phyloP scores from a whole-genome alignment of 2,329 filamentous ascomycete genomes.

The Apiospora rasikravindrae region DNA sequence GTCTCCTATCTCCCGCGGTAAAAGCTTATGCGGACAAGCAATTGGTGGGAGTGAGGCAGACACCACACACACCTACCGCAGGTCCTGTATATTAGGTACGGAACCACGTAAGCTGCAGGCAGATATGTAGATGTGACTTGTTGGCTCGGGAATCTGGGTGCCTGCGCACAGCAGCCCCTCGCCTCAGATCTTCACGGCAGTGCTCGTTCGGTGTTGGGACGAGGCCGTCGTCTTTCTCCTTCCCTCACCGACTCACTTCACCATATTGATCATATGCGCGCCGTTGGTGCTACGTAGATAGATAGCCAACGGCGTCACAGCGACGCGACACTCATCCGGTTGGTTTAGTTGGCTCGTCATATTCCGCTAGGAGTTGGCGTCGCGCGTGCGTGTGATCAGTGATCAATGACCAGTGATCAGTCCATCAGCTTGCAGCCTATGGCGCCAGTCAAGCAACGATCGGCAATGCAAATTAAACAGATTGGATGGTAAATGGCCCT shows the following conservation, averaged over 20 bases:
- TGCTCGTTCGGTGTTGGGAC: not conserved
- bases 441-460: slow-evolving; percentile 21
- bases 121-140: slow-evolving; percentile 3
- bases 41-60: not conserved
- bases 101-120: slow-evolving; percentile 7
- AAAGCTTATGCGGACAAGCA: not conserved
- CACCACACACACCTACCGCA: not conserved
- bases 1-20: not conserved
- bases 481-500: slow-evolving; percentile 20
- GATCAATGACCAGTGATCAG: slow-evolving; percentile 12
- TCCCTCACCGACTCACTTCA: not conserved
- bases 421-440: slow-evolving; percentile 10
- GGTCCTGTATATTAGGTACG: not conserved
- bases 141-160: slow-evolving; percentile 10
- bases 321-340: not conserved
- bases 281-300: not conserved
- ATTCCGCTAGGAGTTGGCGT: slow-evolving; percentile 1
- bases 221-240: not conserved
- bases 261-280: not conserved
- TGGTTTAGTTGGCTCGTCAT: slow-evolving; percentile 5
- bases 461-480: slow-evolving; percentile 25
- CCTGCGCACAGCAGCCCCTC: not conserved
- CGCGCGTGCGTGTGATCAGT: slow-evolving; percentile 7
- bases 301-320: not conserved
- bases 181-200: not conserved